Evolutionary conservation across 495 filamentous ascomycete genomes (phyloP).

Genomic region (Hypoxylon crocopeplum): DNA sequence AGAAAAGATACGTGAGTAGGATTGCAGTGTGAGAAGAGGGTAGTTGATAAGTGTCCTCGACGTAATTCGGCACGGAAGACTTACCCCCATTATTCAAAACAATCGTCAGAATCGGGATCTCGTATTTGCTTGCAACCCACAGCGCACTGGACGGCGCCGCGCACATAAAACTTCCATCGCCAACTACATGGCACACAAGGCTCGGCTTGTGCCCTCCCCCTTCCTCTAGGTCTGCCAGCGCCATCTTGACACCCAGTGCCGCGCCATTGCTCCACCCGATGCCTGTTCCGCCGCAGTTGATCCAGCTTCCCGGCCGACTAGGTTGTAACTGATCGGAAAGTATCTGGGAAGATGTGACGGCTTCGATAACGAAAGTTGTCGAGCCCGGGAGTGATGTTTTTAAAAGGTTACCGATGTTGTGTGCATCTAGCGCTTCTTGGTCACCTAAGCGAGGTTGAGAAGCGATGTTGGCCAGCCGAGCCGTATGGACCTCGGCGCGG

Average conservation of each 20-base stretch:
- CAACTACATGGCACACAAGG: slow-evolving; percentile 40
- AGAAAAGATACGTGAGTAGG: neutral
- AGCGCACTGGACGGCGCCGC: slow-evolving; percentile 40
- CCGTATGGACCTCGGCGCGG: slow-evolving; percentile 16
- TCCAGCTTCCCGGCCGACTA: slow-evolving; percentile 40
- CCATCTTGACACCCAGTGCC: slow-evolving; percentile 43
- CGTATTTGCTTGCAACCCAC: slow-evolving; percentile 44
- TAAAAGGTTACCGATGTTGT: slow-evolving; percentile 39
- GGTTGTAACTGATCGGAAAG: slow-evolving; percentile 46
- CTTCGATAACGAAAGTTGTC: slow-evolving; percentile 46
- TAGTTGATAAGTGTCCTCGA: too few species aligned
- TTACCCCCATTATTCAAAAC: slow-evolving; percentile 49
- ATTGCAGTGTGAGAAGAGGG: neutral
- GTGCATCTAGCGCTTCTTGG: slow-evolving; percentile 12
- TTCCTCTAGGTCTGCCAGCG: slow-evolving; percentile 17
- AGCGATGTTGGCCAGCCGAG: slow-evolving; percentile 23
- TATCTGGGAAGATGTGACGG: slow-evolving; percentile 37
- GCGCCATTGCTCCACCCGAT: slow-evolving; percentile 51
- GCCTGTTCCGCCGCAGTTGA: slow-evolving; percentile 48
- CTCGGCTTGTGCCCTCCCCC: slow-evolving; percentile 13
- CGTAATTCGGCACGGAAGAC: too few species aligned
- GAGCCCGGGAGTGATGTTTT: slow-evolving; percentile 29
- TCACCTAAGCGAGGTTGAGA: slow-evolving; percentile 25
- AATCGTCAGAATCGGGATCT: slow-evolving; percentile 47
- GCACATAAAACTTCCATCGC: slow-evolving; percentile 48